A percentile compares a stretch with the other conserved stretches of the same genome.
phyloP scores from a whole-genome alignment of 2,329 filamentous ascomycete species.

The Stemphylium beticola region DNA sequence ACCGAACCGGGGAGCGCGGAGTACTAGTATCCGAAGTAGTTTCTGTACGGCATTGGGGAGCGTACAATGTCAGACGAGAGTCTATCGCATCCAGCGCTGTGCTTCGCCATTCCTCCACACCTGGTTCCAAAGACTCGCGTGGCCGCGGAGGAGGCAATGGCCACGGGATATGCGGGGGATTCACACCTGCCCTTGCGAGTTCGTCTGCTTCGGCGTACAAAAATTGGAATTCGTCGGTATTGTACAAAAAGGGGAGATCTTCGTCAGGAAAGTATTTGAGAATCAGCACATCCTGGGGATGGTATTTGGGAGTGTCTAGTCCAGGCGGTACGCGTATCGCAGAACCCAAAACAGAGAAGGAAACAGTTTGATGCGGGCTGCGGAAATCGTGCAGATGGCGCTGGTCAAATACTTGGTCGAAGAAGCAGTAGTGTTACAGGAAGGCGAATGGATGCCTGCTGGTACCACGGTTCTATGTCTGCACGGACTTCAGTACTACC shows the following conservation, averaged over 20 bases:
- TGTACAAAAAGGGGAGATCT: neutral
- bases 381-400: no score
- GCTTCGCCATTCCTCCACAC: slow-evolving; percentile 1
- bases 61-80: neutral
- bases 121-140: neutral
- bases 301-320: neutral
- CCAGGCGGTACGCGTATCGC: no score
- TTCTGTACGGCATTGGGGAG: no score
- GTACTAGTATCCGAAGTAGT: neutral
- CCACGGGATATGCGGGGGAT: neutral
- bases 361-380: no score
- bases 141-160: neutral
- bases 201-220: neutral
- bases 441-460: no score
- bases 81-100: neutral
- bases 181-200: neutral
- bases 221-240: neutral
- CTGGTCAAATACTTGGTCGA: no score
- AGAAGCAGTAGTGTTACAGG: no score
- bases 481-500: no score
- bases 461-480: no score
- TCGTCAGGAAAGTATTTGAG: slow-evolving; percentile 1
- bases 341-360: no score
- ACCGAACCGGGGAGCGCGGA: neutral
- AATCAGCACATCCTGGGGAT: slow-evolving; percentile 1